phyloP scores from a whole-genome alignment of 2,329 filamentous ascomycete species.

The Scedosporium minutisporum region DNA sequence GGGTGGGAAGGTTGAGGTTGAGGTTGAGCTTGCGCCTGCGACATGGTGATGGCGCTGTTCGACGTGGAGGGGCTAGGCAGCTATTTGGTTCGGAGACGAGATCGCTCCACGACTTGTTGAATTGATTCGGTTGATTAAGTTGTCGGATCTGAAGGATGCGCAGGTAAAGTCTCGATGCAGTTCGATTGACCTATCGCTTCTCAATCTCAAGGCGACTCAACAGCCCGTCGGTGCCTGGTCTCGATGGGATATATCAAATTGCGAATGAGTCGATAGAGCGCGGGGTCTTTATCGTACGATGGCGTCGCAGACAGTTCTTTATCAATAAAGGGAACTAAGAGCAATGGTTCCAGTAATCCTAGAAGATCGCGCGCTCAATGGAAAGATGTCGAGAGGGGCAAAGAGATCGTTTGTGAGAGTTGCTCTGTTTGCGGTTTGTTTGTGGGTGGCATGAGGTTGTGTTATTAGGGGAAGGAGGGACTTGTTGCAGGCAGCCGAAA shows the following conservation, averaged over 20 bases:
- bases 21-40: constrained; percentile 25
- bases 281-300: constrained; percentile 1
- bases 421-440: neutral
- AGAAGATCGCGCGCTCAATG: neutral
- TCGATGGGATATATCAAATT: neutral
- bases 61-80: neutral
- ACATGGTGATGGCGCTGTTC: constrained; percentile 18
- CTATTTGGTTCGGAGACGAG: neutral
- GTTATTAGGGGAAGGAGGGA: neutral
- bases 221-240: neutral
- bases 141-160: no score
- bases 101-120: neutral
- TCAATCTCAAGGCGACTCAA: no score
- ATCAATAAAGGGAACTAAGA: neutral
- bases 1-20: constrained; percentile 29
- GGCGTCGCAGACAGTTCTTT: neutral
- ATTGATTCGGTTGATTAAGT: neutral
- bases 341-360: neutral
- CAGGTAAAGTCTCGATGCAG: no score
- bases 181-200: no score
- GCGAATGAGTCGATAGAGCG: neutral
- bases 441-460: neutral
- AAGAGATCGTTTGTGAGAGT: neutral
- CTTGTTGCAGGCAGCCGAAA: neutral
- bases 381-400: neutral